These are phyloP conservation scores for Coleophoma crateriformis DNA, from an alignment of 2,329 filamentous ascomycete species.

Conservation along the genomic window DNA sequence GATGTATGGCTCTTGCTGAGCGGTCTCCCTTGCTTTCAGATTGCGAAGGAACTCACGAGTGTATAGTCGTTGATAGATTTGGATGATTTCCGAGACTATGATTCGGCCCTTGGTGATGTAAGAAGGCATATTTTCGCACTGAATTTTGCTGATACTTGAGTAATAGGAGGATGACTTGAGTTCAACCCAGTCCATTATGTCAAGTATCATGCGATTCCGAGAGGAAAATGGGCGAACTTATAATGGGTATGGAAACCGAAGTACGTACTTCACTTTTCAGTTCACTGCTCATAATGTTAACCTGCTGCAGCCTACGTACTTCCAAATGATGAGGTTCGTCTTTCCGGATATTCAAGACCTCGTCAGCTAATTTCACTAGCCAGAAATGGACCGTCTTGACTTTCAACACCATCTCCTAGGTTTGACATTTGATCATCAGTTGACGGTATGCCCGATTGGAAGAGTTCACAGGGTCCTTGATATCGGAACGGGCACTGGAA, in stretches of 20 bases:
- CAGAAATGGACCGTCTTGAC: constrained; percentile 6
- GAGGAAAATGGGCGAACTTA: constrained; percentile 33
- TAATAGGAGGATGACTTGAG: neutral
- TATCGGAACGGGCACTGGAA: constrained; percentile 33
- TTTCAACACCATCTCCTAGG: constrained; percentile 7
- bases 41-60: neutral
- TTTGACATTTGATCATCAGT: constrained; percentile 5
- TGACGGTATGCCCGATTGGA: constrained; percentile 14
- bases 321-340: constrained; percentile 5
- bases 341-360: neutral
- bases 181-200: constrained; percentile 8
- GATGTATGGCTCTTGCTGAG: neutral
- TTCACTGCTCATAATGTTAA: neutral
- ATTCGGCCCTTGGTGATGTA: neutral
- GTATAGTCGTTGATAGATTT: neutral
- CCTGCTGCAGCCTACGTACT: constrained; percentile 2
- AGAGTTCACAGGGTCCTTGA: constrained; percentile 27
- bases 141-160: too few species aligned
- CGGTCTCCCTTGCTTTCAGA: neutral
- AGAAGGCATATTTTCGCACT: neutral
- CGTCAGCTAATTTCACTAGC: neutral
- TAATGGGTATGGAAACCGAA: constrained; percentile 21
- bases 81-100: constrained; percentile 1
- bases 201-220: constrained; percentile 29
- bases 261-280: neutral